Conservation (phyloP, 768 basidiomycete genomes). For the Serpula lacrymans region DNA sequence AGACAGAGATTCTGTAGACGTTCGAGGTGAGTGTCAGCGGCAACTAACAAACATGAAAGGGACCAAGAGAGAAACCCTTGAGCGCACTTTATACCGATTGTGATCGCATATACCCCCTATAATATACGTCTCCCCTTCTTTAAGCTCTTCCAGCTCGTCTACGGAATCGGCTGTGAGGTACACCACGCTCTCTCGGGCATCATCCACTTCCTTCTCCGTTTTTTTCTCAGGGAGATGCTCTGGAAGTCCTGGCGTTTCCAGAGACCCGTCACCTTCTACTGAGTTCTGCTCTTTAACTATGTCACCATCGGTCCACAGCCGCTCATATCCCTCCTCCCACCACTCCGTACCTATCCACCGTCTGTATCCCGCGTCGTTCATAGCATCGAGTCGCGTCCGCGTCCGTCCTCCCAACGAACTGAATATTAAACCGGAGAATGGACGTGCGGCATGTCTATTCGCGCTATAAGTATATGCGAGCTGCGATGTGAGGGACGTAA, state of each 20-base stretch:
- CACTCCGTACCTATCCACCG: constrained; percentile 83
- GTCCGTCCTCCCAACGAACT: constrained; percentile 79
- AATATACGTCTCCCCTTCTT: constrained; percentile 84
- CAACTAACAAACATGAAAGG: not conserved
- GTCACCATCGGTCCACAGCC: constrained; percentile 50
- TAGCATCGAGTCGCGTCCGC: constrained; percentile 56
- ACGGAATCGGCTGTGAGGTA: constrained; percentile 95
- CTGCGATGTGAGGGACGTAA: constrained; percentile 85
- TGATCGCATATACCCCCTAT: constrained; percentile 96
- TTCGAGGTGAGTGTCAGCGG: constrained; percentile 13
- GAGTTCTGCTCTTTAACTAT: too few relatives aligned
- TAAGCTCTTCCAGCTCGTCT: constrained; percentile 80
- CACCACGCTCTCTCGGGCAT: constrained; percentile 54
- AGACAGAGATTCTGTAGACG: constrained; percentile 75
- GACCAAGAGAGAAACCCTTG: not conserved
- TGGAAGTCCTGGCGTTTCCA: not conserved
- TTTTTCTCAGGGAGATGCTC: constrained; percentile 2
- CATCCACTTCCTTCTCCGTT: constrained; percentile 12
- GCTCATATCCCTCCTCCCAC: constrained; percentile 75
- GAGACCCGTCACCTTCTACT: too few relatives aligned
- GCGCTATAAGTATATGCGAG: constrained; percentile 88
- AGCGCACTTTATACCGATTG: constrained; percentile 87
- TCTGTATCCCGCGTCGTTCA: constrained; percentile 65
- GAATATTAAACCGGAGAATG: constrained; percentile 72
- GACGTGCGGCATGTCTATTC: constrained; percentile 68